Evolutionary conservation across 129 eudicot genomes (phyloP), one percentile per base, ranked within the genome.

Genomic region (Mikania micrantha): DNA sequence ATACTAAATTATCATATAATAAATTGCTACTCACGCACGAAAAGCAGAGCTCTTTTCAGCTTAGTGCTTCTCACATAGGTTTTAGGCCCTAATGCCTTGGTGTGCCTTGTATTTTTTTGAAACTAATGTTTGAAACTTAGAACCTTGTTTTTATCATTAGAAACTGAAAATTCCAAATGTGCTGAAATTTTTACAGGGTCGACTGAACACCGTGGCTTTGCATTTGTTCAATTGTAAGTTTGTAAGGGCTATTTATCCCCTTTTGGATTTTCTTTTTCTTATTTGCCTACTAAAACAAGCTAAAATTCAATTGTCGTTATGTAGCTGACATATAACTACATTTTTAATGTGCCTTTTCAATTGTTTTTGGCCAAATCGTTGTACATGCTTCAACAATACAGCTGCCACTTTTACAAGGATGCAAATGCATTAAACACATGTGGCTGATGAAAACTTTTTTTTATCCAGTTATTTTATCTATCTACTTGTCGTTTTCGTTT

Each of bases 161-260:
- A 41, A 74, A 35, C 60, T 75, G 45, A 57, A 3, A 52, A 25
- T 22, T 73, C 59, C 16, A 47, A n/a, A 21, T 28, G 41, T 49
- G 25, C 40, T 61, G 34, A 66, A 57, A 57, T 17, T 60, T 60
- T 41, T 73, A 21, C 81, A 92, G 98, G 96, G 29, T 80, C 96
- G 9, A 78, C 84, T 32, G 95, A 84, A 70, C 96, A 88, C 67
- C 88, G 90, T 15, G 98, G 98, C 48, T 65, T 88, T 79, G 98
- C 80, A 69, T 88, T 66, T 86, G 98, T 92, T 71, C 98, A 92
- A 71, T 92, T 92, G 98, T 92, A 87, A 84, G 98, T 82, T 57
- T 49, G 17, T 5, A 50, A 66, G 49, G 60, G 39, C 10, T 28
- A 42, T 57, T 22, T 42, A n/a, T n/a, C n/a, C 4, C 57, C 57